Conservation (phyloP, 1,284 basidiomycete genomes). For the Apiotrichum mycotoxinovorans region DNA sequence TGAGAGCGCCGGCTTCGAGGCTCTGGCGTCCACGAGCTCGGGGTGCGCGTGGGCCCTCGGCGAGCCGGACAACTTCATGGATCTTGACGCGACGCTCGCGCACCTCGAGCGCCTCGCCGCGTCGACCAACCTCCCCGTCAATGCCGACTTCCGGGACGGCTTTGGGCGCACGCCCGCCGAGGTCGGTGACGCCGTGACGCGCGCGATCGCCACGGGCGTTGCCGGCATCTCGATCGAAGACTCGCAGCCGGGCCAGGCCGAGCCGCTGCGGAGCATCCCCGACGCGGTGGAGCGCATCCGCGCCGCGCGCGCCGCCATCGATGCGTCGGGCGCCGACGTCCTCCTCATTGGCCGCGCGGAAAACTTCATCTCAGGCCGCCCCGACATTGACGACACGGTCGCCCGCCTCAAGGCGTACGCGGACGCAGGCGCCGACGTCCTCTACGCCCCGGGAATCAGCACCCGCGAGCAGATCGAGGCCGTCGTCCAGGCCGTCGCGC, state of each 20-base stretch:
- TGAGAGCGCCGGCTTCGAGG: constrained; percentile 3
- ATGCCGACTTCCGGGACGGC: constrained; percentile 11
- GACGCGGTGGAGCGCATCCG: constrained; percentile 2
- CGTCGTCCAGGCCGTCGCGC: constrained; percentile 5
- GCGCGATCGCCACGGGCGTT: constrained; percentile 3
- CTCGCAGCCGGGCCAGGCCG: neutral
- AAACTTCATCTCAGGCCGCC: constrained; percentile 4
- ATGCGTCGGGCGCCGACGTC: neutral
- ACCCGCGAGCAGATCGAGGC: constrained; percentile 4
- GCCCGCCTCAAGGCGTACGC: constrained; percentile 5
- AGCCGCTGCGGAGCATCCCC: neutral
- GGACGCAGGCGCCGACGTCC: constrained; percentile 2
- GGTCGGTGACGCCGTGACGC: neutral
- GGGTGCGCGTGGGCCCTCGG: constrained; percentile 3
- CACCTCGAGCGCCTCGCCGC: neutral
- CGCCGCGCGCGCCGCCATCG: constrained; percentile 5
- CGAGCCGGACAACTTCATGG: neutral
- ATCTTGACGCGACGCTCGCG: constrained; percentile 1
- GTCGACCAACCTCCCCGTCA: constrained; percentile 1
- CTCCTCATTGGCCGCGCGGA: constrained; percentile 6
- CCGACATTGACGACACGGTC: constrained; percentile 2
- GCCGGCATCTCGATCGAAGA: constrained; percentile 9
- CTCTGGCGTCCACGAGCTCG: constrained; percentile 1
- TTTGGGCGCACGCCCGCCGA: constrained; percentile 3
- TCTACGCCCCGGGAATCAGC: constrained; percentile 3